Percentiles rank a stretch among this genome's conserved stretches.
Evolutionary conservation across 2,329 filamentous ascomycete species (phyloP).

Genomic region (Colletotrichum nymphaeae): DNA sequence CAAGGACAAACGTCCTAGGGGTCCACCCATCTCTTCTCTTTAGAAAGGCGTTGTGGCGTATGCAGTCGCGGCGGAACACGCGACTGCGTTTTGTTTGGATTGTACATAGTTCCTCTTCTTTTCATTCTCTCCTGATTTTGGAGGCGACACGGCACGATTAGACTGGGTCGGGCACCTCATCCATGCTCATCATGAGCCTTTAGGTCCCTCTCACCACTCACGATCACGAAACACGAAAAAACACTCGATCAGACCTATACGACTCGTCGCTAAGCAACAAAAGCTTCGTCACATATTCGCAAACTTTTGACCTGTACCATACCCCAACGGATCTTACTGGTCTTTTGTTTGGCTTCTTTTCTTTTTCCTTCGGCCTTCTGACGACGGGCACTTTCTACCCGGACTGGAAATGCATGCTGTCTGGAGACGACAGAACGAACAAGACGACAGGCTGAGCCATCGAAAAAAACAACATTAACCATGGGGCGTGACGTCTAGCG

Average conservation of each 20-base stretch:
- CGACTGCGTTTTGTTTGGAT: slow-evolving; percentile 36
- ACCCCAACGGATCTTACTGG: slow-evolving; percentile 32
- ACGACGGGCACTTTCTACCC: slow-evolving; percentile 29
- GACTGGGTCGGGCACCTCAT: slow-evolving; percentile 35
- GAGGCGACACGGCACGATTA: slow-evolving; percentile 30
- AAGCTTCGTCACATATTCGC: slow-evolving; percentile 35
- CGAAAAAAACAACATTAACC: slow-evolving; percentile 15
- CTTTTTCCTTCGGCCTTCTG: slow-evolving; percentile 33
- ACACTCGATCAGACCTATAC: slow-evolving; percentile 25
- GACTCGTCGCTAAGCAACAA: slow-evolving; percentile 25
- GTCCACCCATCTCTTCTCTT: slow-evolving; percentile 36
- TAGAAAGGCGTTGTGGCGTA: slow-evolving; percentile 35
- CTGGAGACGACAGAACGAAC: slow-evolving; percentile 26
- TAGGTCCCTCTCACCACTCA: slow-evolving; percentile 19
- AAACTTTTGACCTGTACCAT: slow-evolving; percentile 36
- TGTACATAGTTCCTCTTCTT: slow-evolving; percentile 38
- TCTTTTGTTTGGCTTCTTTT: slow-evolving; percentile 36
- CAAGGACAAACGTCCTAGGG: slow-evolving; percentile 45
- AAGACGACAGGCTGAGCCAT: slow-evolving; percentile 23
- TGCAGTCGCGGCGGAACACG: slow-evolving; percentile 23
- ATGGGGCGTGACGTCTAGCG: slow-evolving; percentile 9
- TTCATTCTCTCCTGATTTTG: slow-evolving; percentile 17
- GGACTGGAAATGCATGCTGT: slow-evolving; percentile 28
- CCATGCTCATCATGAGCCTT: slow-evolving; percentile 21
- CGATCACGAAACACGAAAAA: slow-evolving; percentile 33